Percentiles rank a stretch among this genome's conserved stretches.
Evolutionary conservation across 2,329 filamentous ascomycete species (phyloP).

Genomic region (Pseudogymnoascus sp.): DNA sequence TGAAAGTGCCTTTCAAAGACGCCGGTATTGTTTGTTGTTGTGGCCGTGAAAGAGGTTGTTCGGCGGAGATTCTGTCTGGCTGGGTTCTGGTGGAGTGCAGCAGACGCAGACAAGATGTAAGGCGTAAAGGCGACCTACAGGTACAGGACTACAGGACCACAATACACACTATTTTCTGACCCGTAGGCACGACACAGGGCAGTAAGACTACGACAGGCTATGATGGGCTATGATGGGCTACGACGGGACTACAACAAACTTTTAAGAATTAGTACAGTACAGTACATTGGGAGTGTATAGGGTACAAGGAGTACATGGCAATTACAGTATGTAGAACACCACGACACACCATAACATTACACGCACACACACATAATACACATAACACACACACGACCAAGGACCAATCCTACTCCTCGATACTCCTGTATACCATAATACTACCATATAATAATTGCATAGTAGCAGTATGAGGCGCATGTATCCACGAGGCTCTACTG

Average conservation of each 20-base stretch:
- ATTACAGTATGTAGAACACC: background rate
- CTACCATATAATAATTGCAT: background rate
- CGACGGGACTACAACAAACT: background rate
- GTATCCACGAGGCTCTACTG: constrained; percentile 5
- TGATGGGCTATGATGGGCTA: no score
- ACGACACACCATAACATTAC: background rate
- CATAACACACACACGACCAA: background rate
- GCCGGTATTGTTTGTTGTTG: constrained; percentile 6
- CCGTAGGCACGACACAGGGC: constrained; percentile 4
- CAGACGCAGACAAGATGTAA: background rate
- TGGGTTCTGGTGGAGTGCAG: background rate
- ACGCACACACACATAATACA: background rate
- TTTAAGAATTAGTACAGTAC: constrained; percentile 6
- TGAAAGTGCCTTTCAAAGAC: constrained; percentile 7
- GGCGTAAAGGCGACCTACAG: constrained; percentile 1
- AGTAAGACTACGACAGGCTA: background rate
- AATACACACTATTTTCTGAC: background rate
- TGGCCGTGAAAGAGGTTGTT: background rate
- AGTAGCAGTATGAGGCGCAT: background rate
- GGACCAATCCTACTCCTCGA: background rate
- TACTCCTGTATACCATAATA: background rate
- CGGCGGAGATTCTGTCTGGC: background rate
- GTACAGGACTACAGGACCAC: no score
- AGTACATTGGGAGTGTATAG: background rate
- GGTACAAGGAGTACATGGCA: background rate